Evolutionary conservation across 306 rosid species (phyloP).

Genomic region (Rosa persica): DNA sequence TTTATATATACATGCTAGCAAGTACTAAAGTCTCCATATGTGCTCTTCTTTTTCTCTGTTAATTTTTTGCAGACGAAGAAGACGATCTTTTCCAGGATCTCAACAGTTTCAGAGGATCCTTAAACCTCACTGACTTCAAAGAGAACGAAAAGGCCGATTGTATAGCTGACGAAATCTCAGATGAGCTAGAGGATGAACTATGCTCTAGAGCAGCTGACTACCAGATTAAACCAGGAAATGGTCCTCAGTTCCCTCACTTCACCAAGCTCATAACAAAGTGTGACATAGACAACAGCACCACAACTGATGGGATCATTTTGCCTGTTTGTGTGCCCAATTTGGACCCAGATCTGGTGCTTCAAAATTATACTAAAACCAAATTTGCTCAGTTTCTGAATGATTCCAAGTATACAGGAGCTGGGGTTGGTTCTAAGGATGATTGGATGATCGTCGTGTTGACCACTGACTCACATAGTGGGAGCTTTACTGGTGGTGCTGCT

Average conservation of each 20-base stretch:
- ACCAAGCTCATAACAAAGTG: slow-evolving; percentile 25
- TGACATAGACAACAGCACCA: slow-evolving; percentile 25
- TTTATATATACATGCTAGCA: not conserved
- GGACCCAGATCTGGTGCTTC: slow-evolving; percentile 33
- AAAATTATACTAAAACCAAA: slow-evolving; percentile 33
- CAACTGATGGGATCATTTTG: slow-evolving; percentile 34
- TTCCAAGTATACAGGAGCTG: slow-evolving; percentile 59
- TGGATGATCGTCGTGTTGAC: slow-evolving; percentile 69
- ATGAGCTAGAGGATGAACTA: not conserved
- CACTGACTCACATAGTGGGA: slow-evolving; percentile 41
- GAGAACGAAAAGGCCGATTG: slow-evolving; percentile 9
- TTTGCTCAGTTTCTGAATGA: slow-evolving; percentile 48
- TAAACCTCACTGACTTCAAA: not conserved
- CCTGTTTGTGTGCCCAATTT: slow-evolving; percentile 36
- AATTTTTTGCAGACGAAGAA: slow-evolving; percentile 4
- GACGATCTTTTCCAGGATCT: slow-evolving; percentile 7
- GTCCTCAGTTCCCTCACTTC: slow-evolving; percentile 10
- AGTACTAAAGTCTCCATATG: not conserved
- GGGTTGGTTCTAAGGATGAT: slow-evolving; percentile 59
- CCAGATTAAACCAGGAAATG: slow-evolving; percentile 4
- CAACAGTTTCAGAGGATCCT: slow-evolving; percentile 12
- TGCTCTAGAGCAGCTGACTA: not conserved
- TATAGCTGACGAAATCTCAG: not conserved
- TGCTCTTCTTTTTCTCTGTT: not conserved
- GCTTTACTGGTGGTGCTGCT: slow-evolving; percentile 48